phyloP scores from a whole-genome alignment of 2,329 filamentous ascomycete genomes.

The Cladophialophora immunda region DNA sequence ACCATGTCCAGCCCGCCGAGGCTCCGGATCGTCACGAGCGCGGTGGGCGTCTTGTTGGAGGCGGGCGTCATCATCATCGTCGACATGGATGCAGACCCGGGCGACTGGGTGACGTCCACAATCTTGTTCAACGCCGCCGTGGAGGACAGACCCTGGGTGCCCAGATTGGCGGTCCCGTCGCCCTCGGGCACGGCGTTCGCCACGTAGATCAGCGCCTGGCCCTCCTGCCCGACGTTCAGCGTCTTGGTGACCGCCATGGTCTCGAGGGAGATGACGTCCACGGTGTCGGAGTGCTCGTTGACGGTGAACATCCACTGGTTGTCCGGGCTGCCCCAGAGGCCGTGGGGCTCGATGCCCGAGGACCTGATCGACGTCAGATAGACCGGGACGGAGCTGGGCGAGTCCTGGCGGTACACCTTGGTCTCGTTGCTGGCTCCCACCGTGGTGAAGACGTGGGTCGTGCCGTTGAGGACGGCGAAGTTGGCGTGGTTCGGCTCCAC shows the following conservation, averaged over 20 bases:
- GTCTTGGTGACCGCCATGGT: background rate
- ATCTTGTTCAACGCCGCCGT: conserved; percentile 5
- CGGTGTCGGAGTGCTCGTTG: conserved; percentile 8
- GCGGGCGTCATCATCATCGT: background rate
- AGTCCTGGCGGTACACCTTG: conserved; percentile 8
- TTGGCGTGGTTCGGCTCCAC: conserved; percentile 10
- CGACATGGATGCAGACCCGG: no score
- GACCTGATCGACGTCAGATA: conserved; percentile 5
- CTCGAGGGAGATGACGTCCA: background rate
- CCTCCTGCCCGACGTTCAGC: conserved; percentile 5
- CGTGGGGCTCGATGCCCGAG: conserved; percentile 10
- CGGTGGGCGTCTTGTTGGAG: conserved; percentile 1
- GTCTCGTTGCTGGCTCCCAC: conserved; percentile 11
- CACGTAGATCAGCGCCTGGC: conserved; percentile 13
- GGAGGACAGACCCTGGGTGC: background rate
- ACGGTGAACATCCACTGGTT: conserved; percentile 11
- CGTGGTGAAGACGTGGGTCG: conserved; percentile 8
- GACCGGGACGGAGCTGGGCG: background rate
- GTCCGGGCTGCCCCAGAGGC: conserved; percentile 12
- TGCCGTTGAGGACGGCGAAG: conserved; percentile 11
- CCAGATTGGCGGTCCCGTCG: background rate
- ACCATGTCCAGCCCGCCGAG: conserved; percentile 5
- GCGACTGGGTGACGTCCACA: background rate
- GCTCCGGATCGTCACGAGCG: background rate
- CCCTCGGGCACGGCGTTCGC: background rate